A percentile compares a stretch with the other conserved stretches of the same genome.
Conservation (phyloP, 176 grass and related monocot genomes). For the Juncus inflexus region DNA sequence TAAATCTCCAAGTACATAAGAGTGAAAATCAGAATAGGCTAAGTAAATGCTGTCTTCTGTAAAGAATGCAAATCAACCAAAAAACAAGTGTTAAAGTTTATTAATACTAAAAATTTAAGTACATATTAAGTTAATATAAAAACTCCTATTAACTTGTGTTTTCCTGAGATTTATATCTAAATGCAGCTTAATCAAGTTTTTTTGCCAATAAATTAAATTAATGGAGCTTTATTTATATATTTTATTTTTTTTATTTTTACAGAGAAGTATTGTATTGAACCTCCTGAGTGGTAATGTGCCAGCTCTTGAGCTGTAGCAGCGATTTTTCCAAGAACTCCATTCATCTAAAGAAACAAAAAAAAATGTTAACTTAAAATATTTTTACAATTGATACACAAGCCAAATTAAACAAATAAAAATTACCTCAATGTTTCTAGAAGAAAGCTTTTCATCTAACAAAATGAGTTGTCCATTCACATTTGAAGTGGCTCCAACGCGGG, state of each 20-base stretch:
- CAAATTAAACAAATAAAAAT: conserved; percentile 9
- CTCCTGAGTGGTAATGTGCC: conserved; percentile 92
- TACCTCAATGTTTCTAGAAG: conserved; percentile 83
- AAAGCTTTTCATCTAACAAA: conserved; percentile 77
- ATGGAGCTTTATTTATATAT: conserved; percentile 4
- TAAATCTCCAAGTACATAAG: conserved; percentile 80
- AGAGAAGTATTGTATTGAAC: conserved; percentile 45
- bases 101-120: conserved; percentile 5
- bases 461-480: conserved; percentile 65
- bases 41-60: conserved; percentile 90
- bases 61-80: conserved; percentile 27
- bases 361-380: conserved; percentile 16
- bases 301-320: conserved; percentile 86
- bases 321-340: conserved; percentile 89
- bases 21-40: conserved; percentile 82
- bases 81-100: background rate
- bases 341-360: conserved; percentile 78
- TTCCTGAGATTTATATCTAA: too few species aligned
- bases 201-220: conserved; percentile 6
- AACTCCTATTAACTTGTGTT: too few species aligned
- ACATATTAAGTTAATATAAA: too few species aligned
- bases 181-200: background rate
- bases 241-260: conserved; percentile 11
- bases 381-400: background rate
- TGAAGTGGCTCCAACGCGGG: conserved; percentile 67